These are phyloP conservation scores for Tripterygium wilfordii DNA, from an alignment of 177 flowering plant species.

Conservation along the genomic window DNA sequence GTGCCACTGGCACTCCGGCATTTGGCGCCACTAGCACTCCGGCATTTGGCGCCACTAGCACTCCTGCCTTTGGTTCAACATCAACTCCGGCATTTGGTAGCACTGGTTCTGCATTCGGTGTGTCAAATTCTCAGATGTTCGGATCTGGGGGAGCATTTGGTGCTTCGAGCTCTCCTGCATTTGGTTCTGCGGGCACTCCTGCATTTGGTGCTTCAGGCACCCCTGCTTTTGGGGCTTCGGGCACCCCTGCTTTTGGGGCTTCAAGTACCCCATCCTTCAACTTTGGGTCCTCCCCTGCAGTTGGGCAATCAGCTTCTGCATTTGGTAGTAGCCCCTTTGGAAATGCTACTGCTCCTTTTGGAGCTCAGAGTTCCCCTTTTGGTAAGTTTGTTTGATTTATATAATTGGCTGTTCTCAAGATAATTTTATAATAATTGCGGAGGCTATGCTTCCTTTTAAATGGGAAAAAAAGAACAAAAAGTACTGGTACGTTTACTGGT, in stretches of 20 bases:
- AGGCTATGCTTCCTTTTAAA: no score
- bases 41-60: conserved; percentile 23
- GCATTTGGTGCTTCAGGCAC: conserved; percentile 37
- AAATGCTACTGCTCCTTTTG: background rate
- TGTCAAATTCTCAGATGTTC: conserved; percentile 26
- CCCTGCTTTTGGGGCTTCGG: conserved; percentile 35
- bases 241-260: conserved; percentile 31
- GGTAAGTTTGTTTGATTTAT: conserved; percentile 25
- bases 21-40: conserved; percentile 36
- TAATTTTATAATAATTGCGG: no score
- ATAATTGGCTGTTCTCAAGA: no score
- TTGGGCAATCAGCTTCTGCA: conserved; percentile 38
- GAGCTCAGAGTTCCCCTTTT: conserved; percentile 52
- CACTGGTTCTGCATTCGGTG: conserved; percentile 33
- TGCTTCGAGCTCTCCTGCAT: background rate
- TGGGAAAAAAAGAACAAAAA: background rate
- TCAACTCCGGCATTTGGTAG: conserved; percentile 13
- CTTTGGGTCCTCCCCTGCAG: conserved; percentile 15
- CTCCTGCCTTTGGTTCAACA: conserved; percentile 23
- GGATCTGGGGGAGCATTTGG: conserved; percentile 19
- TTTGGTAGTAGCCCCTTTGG: conserved; percentile 64
- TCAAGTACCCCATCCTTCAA: conserved; percentile 32
- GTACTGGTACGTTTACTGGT: background rate
- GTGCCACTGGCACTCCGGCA: conserved; percentile 26
- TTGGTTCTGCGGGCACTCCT: background rate